Percentiles rank a stretch among this genome's conserved stretches.
Evolutionary conservation across 2,329 filamentous ascomycete species (phyloP).

Genomic region (Fusarium sp.): DNA sequence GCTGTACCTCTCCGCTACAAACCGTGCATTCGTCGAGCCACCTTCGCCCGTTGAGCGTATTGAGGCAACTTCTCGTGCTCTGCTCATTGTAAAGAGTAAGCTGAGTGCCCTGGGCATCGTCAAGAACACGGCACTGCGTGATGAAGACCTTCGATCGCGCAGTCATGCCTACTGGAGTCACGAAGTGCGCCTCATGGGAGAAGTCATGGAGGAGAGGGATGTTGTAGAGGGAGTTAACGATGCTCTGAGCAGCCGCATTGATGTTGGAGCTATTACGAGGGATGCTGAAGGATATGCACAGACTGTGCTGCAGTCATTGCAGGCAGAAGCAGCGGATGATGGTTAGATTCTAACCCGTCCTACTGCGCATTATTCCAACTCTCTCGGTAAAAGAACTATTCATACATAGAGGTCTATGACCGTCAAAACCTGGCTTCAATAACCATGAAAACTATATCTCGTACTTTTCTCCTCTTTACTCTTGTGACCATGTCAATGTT

Average conservation of each 20-base stretch:
- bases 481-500: constrained; percentile 15
- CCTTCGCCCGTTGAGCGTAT: constrained; percentile 72
- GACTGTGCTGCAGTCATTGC: constrained; percentile 51
- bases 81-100: constrained; percentile 71
- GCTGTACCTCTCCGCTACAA: constrained; percentile 81
- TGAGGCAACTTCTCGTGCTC: constrained; percentile 62
- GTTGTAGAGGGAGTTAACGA: constrained; percentile 76
- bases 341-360: constrained; percentile 25
- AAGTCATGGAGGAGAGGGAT: constrained; percentile 81
- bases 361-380: constrained; percentile 37
- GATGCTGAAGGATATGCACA: constrained; percentile 71
- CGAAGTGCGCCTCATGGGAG: constrained; percentile 75
- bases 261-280: constrained; percentile 66
- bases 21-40: constrained; percentile 75
- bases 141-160: constrained; percentile 72
- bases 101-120: constrained; percentile 78
- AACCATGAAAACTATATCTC: constrained; percentile 27
- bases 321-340: constrained; percentile 33
- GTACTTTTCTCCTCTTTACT: constrained; percentile 26
- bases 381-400: constrained; percentile 39
- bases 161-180: constrained; percentile 81
- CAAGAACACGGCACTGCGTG: constrained; percentile 80
- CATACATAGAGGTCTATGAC: constrained; percentile 42
- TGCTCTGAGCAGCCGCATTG: constrained; percentile 69
- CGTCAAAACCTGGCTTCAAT: constrained; percentile 25